Base-by-base conservation (phyloP, 2,329 filamentous ascomycete genomes). In the Botrytis cinerea region DNA sequence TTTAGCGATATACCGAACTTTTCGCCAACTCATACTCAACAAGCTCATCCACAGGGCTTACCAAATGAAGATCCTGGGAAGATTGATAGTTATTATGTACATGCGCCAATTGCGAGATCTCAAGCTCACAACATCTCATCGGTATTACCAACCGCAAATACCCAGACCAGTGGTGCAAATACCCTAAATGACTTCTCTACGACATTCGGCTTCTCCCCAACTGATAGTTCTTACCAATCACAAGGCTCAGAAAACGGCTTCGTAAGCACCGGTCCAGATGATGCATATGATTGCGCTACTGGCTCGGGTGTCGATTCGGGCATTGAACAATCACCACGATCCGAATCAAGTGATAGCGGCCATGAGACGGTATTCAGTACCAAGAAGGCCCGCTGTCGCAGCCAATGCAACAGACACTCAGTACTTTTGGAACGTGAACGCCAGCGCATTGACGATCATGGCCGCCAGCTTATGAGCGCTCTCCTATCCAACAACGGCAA, bases 41-140 rank as follows among this genome's bases (percentile, higher is more conserved):
- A 68, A 28, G 48, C 64, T 54, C 64, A 68, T 68, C 25, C 64
- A 68, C 46, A 68, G 54, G 46, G 35, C 28, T 35, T 68, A 43
- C 16, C 48, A 22, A 18, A 43, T 59, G 67, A 70, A 70, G 51
- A 45, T 45, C 67, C 51, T 20, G 67, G 38, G 4, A 70, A 70
- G 67, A 70, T 45, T 54, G 20, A 71, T n/a, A 43, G 20, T 63
- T 64, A 32, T 63, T 64, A 32, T 48, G 25, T 8, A 22, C 70
- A 43, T n/a, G n/a, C 46, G 35, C 22, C 51, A 8, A 40, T 10
- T 60, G 14, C n/a, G 40, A 70, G 67, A 45, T 70, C 67, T 59
- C 51, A 45, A 60, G n/a, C 9, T 35, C 10, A 57, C 20, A 70
- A 60, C 45, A 6, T 32, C n/a, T 18, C 60, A 35, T 63, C 28